Base-by-base conservation (phyloP, 441 rosid genomes). In the Biscutella laevigata region DNA sequence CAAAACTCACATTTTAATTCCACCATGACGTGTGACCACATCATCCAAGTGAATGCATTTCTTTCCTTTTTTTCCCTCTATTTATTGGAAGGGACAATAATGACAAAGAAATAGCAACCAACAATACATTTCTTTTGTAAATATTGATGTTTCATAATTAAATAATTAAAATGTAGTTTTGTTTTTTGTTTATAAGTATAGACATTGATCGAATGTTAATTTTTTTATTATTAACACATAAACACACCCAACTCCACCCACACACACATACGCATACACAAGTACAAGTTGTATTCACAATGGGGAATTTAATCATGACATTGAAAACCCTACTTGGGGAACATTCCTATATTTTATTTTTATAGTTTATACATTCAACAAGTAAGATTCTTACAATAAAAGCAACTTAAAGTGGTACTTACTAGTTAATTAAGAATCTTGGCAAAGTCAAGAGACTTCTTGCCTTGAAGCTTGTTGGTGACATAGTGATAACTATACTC, bases 401-500 rank as follows among this genome's bases (percentile, higher is more conserved):
- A 29, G 49, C 19, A 49, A 29, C 19, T 11, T 53, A n/a, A 66
- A 17, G 20, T 59, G 66, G 66, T 41, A 28, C 57, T 22, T n/a
- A n/a, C n/a, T 56, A 40, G 68, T 43, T 62, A 51, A 55, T 66
- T 71, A 52, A 44, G 37, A 58, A 88, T 70, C 77, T 77, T 81
- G 53, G 95, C 94, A 45, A 87, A 90, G 32, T 90, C 95, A 46
- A 90, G 86, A 53, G 80, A 67, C 71, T 69, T 90, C 63, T 90
- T 90, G 63, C 98, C 95, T 66, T 84, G 83, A 43, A 87, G 70
- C 80, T 78, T 84, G 84, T 77, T 79, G 17, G 83, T 75, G 17
- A 80, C 72, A 58, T 86, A 87, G 77, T 90, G 94, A 63, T 81
- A 77, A 63, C 79, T 86, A 72, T 87, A 90, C 28, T 90, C 94